Evolutionary conservation across 23 red algal species (phyloP).

Genomic region (Gracilaria gracilis): DNA sequence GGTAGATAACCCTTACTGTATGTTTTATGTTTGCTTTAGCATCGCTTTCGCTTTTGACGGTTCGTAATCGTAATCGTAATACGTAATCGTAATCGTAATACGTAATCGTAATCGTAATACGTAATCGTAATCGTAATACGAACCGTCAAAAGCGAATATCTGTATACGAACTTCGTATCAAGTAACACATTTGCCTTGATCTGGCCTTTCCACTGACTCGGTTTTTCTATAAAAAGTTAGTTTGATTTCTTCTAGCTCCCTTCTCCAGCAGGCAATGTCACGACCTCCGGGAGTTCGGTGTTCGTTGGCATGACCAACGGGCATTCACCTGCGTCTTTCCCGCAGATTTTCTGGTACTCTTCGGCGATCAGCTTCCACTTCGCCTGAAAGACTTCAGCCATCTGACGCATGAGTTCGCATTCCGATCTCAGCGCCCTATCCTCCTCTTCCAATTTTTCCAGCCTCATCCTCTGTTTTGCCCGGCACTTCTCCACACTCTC

Average conservation of each 20-base stretch:
- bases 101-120: too few relatives aligned
- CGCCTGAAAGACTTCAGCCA: constrained; percentile 6
- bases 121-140: too few relatives aligned
- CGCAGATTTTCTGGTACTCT: constrained; percentile 11
- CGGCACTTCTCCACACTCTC: constrained; percentile 40
- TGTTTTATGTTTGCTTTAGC: too few relatives aligned
- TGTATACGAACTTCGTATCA: too few relatives aligned
- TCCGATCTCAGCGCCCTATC: constrained; percentile 22
- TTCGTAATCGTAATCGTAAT: too few relatives aligned
- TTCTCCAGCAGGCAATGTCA: background rate
- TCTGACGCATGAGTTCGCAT: constrained; percentile 17
- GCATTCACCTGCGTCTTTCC: constrained; percentile 14
- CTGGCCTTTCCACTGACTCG: background rate
- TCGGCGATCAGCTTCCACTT: constrained; percentile 1
- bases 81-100: too few relatives aligned
- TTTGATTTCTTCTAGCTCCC: background rate
- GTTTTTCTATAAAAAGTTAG: background rate
- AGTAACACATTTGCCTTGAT: too few relatives aligned
- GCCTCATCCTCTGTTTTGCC: constrained; percentile 20
- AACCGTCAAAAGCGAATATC: too few relatives aligned
- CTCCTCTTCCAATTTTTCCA: constrained; percentile 34
- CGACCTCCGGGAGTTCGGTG: background rate
- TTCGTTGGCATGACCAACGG: background rate
- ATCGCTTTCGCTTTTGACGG: too few relatives aligned
- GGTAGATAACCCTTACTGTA: too few relatives aligned